phyloP scores from a whole-genome alignment of 164 flowering plant species.

The Piper longum region DNA sequence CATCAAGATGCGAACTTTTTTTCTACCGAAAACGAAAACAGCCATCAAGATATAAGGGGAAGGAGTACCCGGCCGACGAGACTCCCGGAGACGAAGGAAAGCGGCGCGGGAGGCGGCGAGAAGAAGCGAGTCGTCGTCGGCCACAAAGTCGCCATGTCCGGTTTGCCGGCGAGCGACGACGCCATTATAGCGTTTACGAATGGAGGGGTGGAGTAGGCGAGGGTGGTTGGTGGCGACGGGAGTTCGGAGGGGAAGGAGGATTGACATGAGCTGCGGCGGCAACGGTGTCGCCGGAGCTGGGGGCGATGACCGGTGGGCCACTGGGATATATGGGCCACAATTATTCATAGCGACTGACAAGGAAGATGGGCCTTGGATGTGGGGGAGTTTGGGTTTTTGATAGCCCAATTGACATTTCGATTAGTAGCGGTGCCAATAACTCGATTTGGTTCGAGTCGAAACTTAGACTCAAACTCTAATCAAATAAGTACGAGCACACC shows the following conservation, averaged over 20 bases:
- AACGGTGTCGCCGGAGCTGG: too few species aligned
- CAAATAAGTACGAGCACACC: too few species aligned
- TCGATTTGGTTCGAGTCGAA: too few species aligned
- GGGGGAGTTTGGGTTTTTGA: too few species aligned
- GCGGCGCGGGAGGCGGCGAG: conserved; percentile 40
- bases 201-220: not conserved
- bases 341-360: too few species aligned
- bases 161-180: not conserved
- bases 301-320: too few species aligned
- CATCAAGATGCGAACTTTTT: not conserved
- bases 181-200: not conserved
- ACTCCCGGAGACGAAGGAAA: conserved; percentile 61
- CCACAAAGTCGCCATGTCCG: conserved; percentile 20
- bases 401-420: too few species aligned
- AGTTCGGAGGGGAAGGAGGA: not conserved
- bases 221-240: not conserved
- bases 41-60: not conserved
- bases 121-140: conserved; percentile 32
- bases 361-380: too few species aligned
- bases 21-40: not conserved
- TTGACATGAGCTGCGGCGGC: too few species aligned
- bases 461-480: too few species aligned
- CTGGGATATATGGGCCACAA: too few species aligned
- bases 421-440: too few species aligned
- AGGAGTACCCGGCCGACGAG: conserved; percentile 32